These are phyloP conservation scores for Tricholoma sp. DNA, from an alignment of 768 basidiomycete genomes.

Conservation along the genomic window DNA sequence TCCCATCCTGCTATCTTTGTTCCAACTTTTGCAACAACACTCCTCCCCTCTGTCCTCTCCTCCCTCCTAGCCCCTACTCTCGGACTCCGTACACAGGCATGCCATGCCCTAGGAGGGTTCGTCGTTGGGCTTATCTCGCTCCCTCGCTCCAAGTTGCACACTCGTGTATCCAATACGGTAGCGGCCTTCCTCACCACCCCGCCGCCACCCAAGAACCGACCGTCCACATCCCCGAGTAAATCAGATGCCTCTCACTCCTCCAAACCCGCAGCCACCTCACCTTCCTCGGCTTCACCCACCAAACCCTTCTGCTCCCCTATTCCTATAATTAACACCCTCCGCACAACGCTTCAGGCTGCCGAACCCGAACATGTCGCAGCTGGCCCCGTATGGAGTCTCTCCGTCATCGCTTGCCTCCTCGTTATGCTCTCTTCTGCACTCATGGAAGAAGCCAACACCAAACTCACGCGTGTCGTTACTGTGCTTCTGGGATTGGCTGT, in stretches of 20 bases:
- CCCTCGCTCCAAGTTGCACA: slow-evolving; percentile 43
- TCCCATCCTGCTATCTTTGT: slow-evolving; percentile 63
- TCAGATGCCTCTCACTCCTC: neutral
- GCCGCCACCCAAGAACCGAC: slow-evolving; percentile 29
- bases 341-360: slow-evolving; percentile 50
- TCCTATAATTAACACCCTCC: slow-evolving; percentile 57
- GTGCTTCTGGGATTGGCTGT: slow-evolving; percentile 50
- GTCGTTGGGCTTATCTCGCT: slow-evolving; percentile 48
- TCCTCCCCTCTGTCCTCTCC: slow-evolving; percentile 56
- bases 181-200: slow-evolving; percentile 44
- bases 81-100: slow-evolving; percentile 64
- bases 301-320: slow-evolving; percentile 33
- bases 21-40: slow-evolving; percentile 46
- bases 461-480: slow-evolving; percentile 35
- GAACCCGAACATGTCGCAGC: slow-evolving; percentile 62
- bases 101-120: slow-evolving; percentile 69
- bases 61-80: slow-evolving; percentile 63
- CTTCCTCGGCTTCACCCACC: neutral
- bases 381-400: slow-evolving; percentile 74
- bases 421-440: slow-evolving; percentile 59
- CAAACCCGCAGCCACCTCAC: neutral
- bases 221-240: slow-evolving; percentile 17
- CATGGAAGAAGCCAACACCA: slow-evolving; percentile 36
- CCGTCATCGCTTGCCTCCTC: slow-evolving; percentile 59
- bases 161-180: slow-evolving; percentile 46